Evolutionary conservation across 805 yeast species (phyloP), one percentile per base, ranked within the genome.

Genomic region (Wickerhamomyces bisporus): DNA sequence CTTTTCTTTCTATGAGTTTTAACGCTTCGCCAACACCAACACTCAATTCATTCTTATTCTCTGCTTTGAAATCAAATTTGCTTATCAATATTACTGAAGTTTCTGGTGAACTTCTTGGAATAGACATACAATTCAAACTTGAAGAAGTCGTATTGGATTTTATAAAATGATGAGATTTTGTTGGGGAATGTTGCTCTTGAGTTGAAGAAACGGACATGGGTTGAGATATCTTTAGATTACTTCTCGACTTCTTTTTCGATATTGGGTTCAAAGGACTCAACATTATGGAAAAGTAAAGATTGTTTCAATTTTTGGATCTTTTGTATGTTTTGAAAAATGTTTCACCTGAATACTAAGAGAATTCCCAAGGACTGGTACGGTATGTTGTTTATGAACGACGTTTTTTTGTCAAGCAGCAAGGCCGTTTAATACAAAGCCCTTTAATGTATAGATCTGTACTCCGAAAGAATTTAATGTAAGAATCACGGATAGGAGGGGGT

Each of bases 21-120:
- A 77, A 55, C 14, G 74, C 67, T 42, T 75, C 81, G 11, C 81
- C 81, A 28, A 66, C 67, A 3, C 57, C 53, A 2, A 74, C 62
- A 1, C 68, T 47, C 7, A 77, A 53, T 47, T 77, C 83, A 32
- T 62, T 58, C 5, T 49, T 42, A 31, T 58, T 53, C 49, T 74
- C 71, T 2, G 74, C 73, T 9, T 49, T 50, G 51, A 73, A 75
- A 26, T 64, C 56, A 47, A 60, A 69, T 45, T 70, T 71, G 26
- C 74, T 61, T 6, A 76, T 70, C 9, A 76, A 49, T 4, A 75
- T 66, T 3, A 50, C 45, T 3, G 47, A 30, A 14, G 28, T 33
- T 10, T 42, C 45, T 4, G 47, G 41, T 11, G 35, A 14, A 6
- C 30, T 36, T 35, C 49, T 48, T 14, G 53, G 48, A 0, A 28